A percentile compares a stretch with the other conserved stretches of the same genome.
Conservation (phyloP, 2,329 filamentous ascomycete genomes). For the Hypocreales sp. region DNA sequence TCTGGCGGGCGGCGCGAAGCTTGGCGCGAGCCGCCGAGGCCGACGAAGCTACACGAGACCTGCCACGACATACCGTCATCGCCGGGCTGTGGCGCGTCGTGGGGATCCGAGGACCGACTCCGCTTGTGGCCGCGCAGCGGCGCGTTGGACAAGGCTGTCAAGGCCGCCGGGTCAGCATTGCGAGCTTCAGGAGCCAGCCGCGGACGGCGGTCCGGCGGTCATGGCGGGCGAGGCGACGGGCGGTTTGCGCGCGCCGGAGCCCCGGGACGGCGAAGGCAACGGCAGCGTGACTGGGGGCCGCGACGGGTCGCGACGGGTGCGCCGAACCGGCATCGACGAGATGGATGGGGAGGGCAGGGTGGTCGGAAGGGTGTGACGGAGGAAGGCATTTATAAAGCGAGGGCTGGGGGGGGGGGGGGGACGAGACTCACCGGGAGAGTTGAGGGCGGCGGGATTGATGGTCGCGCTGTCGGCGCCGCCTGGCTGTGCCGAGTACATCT, state of each 20-base stretch:
- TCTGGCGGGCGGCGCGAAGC: too few relatives aligned
- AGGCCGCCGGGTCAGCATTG: conserved; percentile 11
- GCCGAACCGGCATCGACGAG: not conserved
- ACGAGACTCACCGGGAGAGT: conserved; percentile 51
- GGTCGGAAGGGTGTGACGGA: conserved; percentile 4
- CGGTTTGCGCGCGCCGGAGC: conserved; percentile 1
- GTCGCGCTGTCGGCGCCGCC: conserved; percentile 73
- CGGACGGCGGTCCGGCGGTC: conserved; percentile 2
- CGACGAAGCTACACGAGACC: too few relatives aligned
- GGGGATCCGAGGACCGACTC: conserved; percentile 57
- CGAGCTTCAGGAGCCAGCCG: too few relatives aligned
- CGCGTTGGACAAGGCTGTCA: conserved; percentile 32
- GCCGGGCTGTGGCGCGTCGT: conserved; percentile 37
- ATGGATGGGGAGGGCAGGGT: conserved; percentile 4
- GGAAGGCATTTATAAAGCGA: conserved; percentile 1
- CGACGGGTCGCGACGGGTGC: conserved; percentile 2
- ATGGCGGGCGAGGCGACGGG: conserved; percentile 2
- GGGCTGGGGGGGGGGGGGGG: conserved; percentile 2
- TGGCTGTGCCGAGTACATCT: conserved; percentile 29
- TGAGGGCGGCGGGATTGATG: conserved; percentile 81
- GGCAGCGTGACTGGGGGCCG: not conserved
- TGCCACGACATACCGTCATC: conserved; percentile 55
- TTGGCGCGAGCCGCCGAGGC: conserved; percentile 8
- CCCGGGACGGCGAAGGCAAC: not conserved
- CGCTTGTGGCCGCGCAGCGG: conserved; percentile 59